These are phyloP conservation scores for Skeletonema tropicum DNA, from an alignment of 108 stramenopile species.

Conservation along the genomic window DNA sequence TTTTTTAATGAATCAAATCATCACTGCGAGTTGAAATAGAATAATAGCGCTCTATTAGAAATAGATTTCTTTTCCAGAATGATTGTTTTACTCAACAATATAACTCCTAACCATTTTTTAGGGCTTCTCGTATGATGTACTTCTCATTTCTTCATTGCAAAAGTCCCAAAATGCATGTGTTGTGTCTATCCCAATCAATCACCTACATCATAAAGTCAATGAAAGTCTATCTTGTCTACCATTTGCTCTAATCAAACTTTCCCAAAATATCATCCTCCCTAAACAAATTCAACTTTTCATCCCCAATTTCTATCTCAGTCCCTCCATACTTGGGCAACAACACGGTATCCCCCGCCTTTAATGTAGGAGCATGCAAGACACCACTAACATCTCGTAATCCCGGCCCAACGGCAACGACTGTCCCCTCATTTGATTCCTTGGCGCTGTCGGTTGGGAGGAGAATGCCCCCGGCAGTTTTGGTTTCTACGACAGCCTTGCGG, in stretches of 20 bases:
- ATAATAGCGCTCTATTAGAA: not conserved
- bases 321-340: constrained; percentile 98
- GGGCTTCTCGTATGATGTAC: not conserved
- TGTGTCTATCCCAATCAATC: not conserved
- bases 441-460: constrained; percentile 91
- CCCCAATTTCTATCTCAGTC: constrained; percentile 85
- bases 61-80: not conserved
- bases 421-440: constrained; percentile 94
- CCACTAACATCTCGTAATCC: constrained; percentile 86
- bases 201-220: not conserved
- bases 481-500: constrained; percentile 82
- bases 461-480: constrained; percentile 92
- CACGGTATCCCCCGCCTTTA: constrained; percentile 87
- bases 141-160: not conserved
- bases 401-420: constrained; percentile 96
- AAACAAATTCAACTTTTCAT: constrained; percentile 92
- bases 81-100: not conserved
- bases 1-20: no score
- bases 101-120: not conserved
- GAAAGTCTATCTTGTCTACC: not conserved
- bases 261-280: constrained; percentile 97
- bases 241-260: constrained; percentile 81
- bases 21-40: not conserved
- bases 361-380: constrained; percentile 64
- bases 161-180: not conserved